Percentiles rank a stretch among this genome's conserved stretches.
These are phyloP conservation scores for Euphorbia corollata DNA, from an alignment of 441 rosid species.

Conservation along the genomic window DNA sequence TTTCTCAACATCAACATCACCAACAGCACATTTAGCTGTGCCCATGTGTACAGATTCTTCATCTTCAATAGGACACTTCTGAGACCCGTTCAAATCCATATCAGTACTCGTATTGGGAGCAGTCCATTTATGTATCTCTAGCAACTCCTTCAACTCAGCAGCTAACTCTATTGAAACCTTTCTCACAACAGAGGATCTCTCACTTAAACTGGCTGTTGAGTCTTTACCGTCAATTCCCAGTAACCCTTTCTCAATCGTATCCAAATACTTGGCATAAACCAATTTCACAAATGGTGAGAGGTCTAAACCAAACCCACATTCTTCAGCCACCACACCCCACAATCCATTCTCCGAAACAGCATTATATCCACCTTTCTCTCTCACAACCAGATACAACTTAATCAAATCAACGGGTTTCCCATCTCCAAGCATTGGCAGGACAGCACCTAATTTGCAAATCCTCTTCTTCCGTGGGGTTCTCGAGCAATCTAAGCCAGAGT, in stretches of 20 bases:
- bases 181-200: slow-evolving; percentile 15
- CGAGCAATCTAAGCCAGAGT: slow-evolving; percentile 26
- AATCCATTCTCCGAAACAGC: slow-evolving; percentile 33
- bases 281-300: slow-evolving; percentile 33
- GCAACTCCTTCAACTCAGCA: slow-evolving; percentile 18
- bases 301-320: slow-evolving; percentile 34
- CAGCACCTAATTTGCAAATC: slow-evolving; percentile 22
- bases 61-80: slow-evolving; percentile 24
- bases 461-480: slow-evolving; percentile 21
- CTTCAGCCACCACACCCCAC: slow-evolving; percentile 52
- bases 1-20: slow-evolving; percentile 4
- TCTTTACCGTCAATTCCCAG: slow-evolving; percentile 29
- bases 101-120: slow-evolving; percentile 16
- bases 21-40: slow-evolving; percentile 21
- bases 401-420: slow-evolving; percentile 38
- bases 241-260: slow-evolving; percentile 43
- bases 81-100: slow-evolving; percentile 19
- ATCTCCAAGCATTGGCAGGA: slow-evolving; percentile 45
- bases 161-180: slow-evolving; percentile 32
- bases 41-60: slow-evolving; percentile 25
- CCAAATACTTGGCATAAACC: slow-evolving; percentile 49
- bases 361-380: slow-evolving; percentile 38
- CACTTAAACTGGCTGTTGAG: slow-evolving; percentile 6
- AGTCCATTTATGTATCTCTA: slow-evolving; percentile 20
- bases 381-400: slow-evolving; percentile 38